Percentiles rank a stretch among this genome's conserved stretches.
Evolutionary conservation across 192 early-diverging fungal species (phyloP).

Genomic region (Rhizophagus sp.): DNA sequence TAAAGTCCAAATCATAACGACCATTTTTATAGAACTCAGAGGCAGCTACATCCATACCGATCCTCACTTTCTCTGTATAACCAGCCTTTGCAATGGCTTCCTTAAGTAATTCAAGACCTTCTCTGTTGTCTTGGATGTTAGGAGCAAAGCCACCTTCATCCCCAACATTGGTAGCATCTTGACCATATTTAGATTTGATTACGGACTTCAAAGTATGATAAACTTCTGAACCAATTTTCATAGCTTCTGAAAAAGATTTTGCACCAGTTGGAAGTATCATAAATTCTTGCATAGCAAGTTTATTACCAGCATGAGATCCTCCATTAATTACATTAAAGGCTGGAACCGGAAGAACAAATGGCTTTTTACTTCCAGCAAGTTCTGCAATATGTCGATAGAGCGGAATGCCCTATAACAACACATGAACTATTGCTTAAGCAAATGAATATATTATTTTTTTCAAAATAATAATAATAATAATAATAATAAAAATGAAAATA

Average conservation of each 20-base stretch:
- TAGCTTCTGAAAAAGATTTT: constrained; percentile 88
- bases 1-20: constrained; percentile 98
- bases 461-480: neutral
- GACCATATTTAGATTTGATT: constrained; percentile 99
- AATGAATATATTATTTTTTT: neutral
- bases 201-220: constrained; percentile 96
- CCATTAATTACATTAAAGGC: constrained; percentile 99
- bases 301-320: constrained; percentile 99
- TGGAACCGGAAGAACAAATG: constrained; percentile 94
- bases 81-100: constrained; percentile 91
- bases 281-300: constrained; percentile 99
- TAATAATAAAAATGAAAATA: too few species aligned
- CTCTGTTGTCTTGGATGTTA: constrained; percentile 96
- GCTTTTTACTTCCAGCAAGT: constrained; percentile 77
- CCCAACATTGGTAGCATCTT: constrained; percentile 98
- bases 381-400: constrained; percentile 95
- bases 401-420: constrained; percentile 64
- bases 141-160: constrained; percentile 99
- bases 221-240: constrained; percentile 97
- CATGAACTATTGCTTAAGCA: neutral
- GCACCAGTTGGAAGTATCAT: constrained; percentile 99
- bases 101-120: constrained; percentile 92
- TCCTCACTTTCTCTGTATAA: constrained; percentile 95
- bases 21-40: constrained; percentile 98
- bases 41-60: constrained; percentile 97